Percentiles rank a stretch among this genome's conserved stretches.
phyloP scores from a whole-genome alignment of 495 filamentous ascomycete species.

The Aspergillus carlsbadensis region DNA sequence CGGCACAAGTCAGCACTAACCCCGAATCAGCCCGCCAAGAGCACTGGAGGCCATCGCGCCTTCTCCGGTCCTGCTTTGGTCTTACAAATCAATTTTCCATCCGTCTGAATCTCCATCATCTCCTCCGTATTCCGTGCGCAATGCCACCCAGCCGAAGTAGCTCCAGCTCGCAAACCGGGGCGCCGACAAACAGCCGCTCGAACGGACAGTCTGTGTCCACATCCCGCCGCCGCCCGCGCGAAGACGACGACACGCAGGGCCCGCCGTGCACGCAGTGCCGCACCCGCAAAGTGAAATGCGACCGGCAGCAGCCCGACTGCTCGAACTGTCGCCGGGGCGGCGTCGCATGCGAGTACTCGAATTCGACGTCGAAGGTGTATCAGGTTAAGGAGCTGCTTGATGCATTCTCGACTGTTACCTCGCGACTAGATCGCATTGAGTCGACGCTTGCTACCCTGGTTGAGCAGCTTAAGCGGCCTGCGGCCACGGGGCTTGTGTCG shows the following conservation, averaged over 20 bases:
- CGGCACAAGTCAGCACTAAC: too few species aligned
- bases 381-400: background rate
- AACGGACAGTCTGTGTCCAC: too few species aligned
- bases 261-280: background rate
- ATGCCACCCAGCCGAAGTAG: too few species aligned
- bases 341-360: slow-evolving; percentile 1
- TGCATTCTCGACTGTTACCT: background rate
- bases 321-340: background rate
- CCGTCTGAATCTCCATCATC: too few species aligned
- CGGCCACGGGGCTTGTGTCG: background rate
- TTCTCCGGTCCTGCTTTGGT: too few species aligned
- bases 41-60: too few species aligned
- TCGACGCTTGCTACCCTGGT: background rate
- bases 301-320: slow-evolving; percentile 5
- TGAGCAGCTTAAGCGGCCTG: background rate
- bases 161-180: too few species aligned
- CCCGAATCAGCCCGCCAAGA: too few species aligned
- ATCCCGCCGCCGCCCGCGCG: background rate
- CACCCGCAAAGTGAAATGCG: background rate
- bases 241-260: background rate
- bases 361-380: background rate
- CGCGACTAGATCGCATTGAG: background rate
- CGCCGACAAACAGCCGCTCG: too few species aligned
- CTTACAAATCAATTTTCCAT: too few species aligned
- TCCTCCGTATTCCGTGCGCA: too few species aligned